A percentile compares a stretch with the other conserved stretches of the same genome.
phyloP scores from a whole-genome alignment of 108 stramenopile genomes.

The Cyclotella baltica region DNA sequence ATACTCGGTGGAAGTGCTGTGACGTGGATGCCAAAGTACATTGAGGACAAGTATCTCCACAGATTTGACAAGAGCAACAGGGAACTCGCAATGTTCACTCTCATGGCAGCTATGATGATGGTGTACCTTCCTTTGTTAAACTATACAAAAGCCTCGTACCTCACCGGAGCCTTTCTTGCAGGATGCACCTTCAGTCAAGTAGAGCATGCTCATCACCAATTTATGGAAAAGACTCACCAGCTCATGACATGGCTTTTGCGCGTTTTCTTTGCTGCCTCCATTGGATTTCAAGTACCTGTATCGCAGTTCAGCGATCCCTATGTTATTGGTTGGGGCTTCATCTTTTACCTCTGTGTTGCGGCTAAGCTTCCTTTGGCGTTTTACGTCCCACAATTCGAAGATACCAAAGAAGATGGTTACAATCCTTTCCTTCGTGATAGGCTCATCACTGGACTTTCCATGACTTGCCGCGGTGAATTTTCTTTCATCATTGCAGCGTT shows the following conservation, averaged over 20 bases:
- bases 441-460: conserved; percentile 45
- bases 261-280: conserved; percentile 69
- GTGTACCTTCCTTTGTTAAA: conserved; percentile 57
- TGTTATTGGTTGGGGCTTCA: conserved; percentile 55
- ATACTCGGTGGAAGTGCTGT: conserved; percentile 45
- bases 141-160: conserved; percentile 59
- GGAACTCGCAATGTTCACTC: conserved; percentile 33
- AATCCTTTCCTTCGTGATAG: conserved; percentile 44
- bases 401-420: conserved; percentile 15
- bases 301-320: conserved; percentile 28
- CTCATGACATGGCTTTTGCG: conserved; percentile 59
- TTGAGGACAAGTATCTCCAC: conserved; percentile 48
- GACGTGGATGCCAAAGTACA: conserved; percentile 48
- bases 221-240: conserved; percentile 45
- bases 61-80: conserved; percentile 31
- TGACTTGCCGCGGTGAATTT: conserved; percentile 64
- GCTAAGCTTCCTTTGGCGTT: conserved; percentile 36
- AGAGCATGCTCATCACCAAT: conserved; percentile 50
- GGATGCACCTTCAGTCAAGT: conserved; percentile 68
- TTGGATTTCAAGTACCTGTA: conserved; percentile 57
- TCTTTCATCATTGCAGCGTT: conserved; percentile 59
- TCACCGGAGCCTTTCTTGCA: conserved; percentile 71
- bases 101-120: conserved; percentile 50
- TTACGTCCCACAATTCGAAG: conserved; percentile 36
- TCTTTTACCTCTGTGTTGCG: conserved; percentile 29